These are phyloP conservation scores for Pseudopyricularia cyperi DNA, from an alignment of 2,329 filamentous ascomycete species.

Conservation along the genomic window DNA sequence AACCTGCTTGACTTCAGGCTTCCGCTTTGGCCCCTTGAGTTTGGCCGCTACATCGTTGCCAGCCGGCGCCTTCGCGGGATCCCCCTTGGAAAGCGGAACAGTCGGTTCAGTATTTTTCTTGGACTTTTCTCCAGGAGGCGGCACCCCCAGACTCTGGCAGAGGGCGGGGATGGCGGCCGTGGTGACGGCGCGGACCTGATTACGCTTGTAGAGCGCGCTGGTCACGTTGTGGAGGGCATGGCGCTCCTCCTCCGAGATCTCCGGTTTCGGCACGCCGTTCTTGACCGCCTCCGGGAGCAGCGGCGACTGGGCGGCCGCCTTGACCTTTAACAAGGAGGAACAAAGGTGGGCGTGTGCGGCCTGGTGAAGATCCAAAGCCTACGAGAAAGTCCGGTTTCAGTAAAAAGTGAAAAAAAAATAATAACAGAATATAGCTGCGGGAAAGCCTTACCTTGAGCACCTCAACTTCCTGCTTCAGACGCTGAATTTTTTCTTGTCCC, in stretches of 20 bases:
- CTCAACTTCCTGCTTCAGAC: constrained; percentile 48
- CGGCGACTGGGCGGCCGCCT: constrained; percentile 35
- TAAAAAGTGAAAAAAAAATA: background rate
- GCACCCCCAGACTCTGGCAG: constrained; percentile 33
- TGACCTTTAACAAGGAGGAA: constrained; percentile 39
- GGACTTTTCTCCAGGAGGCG: constrained; percentile 13
- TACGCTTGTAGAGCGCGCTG: constrained; percentile 40
- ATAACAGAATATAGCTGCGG: constrained; percentile 22
- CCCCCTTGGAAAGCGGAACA: background rate
- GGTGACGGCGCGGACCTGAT: constrained; percentile 34
- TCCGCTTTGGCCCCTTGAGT: background rate
- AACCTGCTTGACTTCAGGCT: background rate
- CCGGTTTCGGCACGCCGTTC: constrained; percentile 32
- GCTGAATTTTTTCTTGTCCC: constrained; percentile 32
- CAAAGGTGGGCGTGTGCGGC: constrained; percentile 43
- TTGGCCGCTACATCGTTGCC: background rate
- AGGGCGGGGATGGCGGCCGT: constrained; percentile 34
- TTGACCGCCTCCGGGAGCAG: constrained; percentile 35
- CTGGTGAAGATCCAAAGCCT: constrained; percentile 45
- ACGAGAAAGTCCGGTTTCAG: background rate
- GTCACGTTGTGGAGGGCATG: constrained; percentile 44
- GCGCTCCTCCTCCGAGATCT: constrained; percentile 36
- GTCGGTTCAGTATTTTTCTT: constrained; percentile 10
- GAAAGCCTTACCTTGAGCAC: constrained; percentile 26
- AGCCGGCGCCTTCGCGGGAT: background rate